A percentile compares a stretch with the other conserved stretches of the same genome.
These are phyloP conservation scores for Inonotus hispidus DNA, from an alignment of 1,284 basidiomycete species.

Conservation along the genomic window DNA sequence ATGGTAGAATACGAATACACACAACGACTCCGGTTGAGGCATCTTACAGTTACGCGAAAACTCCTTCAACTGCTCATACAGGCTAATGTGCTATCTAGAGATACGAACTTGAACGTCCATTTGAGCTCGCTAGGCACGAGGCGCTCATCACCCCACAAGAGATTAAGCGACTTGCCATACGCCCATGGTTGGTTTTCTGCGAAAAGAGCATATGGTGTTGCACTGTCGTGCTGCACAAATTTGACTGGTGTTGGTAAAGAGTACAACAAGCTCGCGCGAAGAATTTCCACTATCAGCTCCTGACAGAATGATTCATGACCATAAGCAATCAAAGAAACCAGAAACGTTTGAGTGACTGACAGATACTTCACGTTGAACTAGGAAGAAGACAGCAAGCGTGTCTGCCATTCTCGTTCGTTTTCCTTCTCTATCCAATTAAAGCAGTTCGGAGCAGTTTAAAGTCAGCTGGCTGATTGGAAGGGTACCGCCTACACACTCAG, in stretches of 20 bases:
- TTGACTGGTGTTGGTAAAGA: constrained; percentile 4
- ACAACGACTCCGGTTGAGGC: too few species aligned
- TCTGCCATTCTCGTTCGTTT: background rate
- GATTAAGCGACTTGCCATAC: constrained; percentile 5
- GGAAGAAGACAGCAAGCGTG: constrained; percentile 11
- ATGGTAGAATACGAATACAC: too few species aligned
- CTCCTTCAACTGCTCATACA: too few species aligned
- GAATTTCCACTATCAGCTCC: constrained; percentile 11
- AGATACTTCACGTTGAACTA: constrained; percentile 15
- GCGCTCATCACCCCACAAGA: constrained; percentile 10
- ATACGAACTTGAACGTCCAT: constrained; percentile 14
- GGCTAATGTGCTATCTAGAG: too few species aligned
- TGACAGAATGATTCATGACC: background rate
- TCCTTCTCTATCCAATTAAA: background rate
- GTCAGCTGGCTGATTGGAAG: background rate
- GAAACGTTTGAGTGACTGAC: constrained; percentile 4
- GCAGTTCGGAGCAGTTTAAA: background rate
- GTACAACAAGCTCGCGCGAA: background rate
- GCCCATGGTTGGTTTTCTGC: constrained; percentile 12
- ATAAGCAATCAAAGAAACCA: background rate
- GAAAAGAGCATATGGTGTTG: background rate
- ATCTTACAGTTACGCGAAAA: too few species aligned
- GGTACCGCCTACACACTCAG: background rate
- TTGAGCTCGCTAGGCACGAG: constrained; percentile 5
- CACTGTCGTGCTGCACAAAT: background rate